These are phyloP conservation scores for Phytophthora sansomeana DNA, from an alignment of 352 stramenopile species.

Conservation along the genomic window DNA sequence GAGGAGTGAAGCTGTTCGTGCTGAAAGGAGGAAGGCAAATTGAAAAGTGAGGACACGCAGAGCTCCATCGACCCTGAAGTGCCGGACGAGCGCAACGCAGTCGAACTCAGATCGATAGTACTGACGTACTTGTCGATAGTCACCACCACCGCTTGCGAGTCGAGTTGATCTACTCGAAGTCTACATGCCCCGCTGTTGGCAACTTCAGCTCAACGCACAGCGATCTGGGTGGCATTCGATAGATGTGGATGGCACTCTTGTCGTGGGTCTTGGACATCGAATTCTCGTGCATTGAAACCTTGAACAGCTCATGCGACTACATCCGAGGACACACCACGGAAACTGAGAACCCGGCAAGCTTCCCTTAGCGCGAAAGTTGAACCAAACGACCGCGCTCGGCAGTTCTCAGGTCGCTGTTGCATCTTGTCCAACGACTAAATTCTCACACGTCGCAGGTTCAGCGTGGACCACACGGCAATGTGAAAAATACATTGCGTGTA, in stretches of 20 bases:
- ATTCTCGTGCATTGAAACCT: background rate
- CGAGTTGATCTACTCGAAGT: background rate
- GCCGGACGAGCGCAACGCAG: conserved; percentile 12
- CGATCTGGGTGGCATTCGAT: conserved; percentile 5
- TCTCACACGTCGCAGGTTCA: conserved; percentile 16
- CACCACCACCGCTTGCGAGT: background rate
- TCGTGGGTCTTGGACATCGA: background rate
- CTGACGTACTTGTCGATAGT: conserved; percentile 20
- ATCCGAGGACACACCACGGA: background rate
- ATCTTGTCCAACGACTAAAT: conserved; percentile 12
- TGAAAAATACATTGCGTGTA: background rate
- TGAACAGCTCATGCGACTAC: conserved; percentile 13
- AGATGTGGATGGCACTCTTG: conserved; percentile 9
- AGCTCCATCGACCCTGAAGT: background rate
- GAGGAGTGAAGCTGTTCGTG: background rate
- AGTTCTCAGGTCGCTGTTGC: conserved; percentile 16
- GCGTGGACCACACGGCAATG: conserved; percentile 1
- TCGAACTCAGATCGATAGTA: conserved; percentile 34
- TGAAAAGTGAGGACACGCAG: conserved; percentile 29
- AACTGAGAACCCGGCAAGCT: conserved; percentile 7
- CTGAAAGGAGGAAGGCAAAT: conserved; percentile 27
- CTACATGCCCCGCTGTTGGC: background rate
- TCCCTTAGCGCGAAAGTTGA: background rate
- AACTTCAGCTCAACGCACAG: background rate
- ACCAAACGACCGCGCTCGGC: background rate